Percentiles rank a stretch among this genome's conserved stretches.
Conservation (phyloP, 305 asterid species). For the Andrographis paniculata region DNA sequence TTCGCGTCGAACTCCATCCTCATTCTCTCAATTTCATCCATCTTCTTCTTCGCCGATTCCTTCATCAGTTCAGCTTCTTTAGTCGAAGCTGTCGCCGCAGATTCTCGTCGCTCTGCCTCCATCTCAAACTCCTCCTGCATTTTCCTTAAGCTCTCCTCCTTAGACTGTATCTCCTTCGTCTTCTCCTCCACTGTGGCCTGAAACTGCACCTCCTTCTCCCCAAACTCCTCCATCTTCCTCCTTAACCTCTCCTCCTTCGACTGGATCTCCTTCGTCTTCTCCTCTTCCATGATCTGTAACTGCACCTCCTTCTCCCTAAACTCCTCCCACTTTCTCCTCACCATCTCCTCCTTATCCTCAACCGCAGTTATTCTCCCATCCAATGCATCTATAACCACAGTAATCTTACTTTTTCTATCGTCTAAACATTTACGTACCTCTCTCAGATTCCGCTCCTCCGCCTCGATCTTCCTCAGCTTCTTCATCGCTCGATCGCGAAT, state of each 20-base stretch:
- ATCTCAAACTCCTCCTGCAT: constrained; percentile 12
- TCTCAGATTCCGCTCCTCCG: constrained; percentile 12
- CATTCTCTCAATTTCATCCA: constrained; percentile 24
- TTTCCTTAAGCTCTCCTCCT: constrained; percentile 18
- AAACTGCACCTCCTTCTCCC: constrained; percentile 17
- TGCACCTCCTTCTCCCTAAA: constrained; percentile 15
- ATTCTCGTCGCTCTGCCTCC: constrained; percentile 17
- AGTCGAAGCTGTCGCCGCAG: neutral
- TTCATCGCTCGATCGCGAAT: too few species aligned
- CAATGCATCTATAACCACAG: constrained; percentile 6
- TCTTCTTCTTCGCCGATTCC: constrained; percentile 15
- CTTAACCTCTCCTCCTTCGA: constrained; percentile 20
- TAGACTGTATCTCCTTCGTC: constrained; percentile 17
- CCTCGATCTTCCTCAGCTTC: constrained; percentile 20
- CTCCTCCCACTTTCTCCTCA: constrained; percentile 16
- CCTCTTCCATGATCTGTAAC: constrained; percentile 10
- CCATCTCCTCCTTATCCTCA: constrained; percentile 20
- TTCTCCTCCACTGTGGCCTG: constrained; percentile 8
- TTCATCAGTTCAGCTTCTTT: constrained; percentile 19
- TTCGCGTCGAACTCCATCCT: constrained; percentile 16
- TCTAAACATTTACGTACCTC: constrained; percentile 16
- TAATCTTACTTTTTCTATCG: constrained; percentile 20
- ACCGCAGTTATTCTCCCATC: constrained; percentile 15
- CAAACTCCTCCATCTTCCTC: constrained; percentile 13
- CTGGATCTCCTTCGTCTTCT: constrained; percentile 18